These are phyloP conservation scores for Chlorella sorokiniana DNA, from an alignment of 139 green algal genomes.

Conservation along the genomic window DNA sequence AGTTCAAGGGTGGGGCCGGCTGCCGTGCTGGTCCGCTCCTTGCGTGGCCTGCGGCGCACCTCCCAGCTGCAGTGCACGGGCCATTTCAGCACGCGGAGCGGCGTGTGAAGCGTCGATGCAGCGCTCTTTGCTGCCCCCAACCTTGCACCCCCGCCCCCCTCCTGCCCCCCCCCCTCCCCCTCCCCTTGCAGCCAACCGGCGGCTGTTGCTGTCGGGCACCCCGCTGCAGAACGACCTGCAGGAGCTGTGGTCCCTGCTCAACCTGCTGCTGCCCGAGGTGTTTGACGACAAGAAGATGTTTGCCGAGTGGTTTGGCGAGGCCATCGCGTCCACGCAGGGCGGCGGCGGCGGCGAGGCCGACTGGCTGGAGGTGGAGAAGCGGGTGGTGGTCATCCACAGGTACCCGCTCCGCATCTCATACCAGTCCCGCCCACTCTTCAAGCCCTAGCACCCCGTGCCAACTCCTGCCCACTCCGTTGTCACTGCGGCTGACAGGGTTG, in stretches of 20 bases:
- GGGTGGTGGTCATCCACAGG: conserved; percentile 88
- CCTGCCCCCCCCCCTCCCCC: background rate
- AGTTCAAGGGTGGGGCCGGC: conserved; percentile 54
- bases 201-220: conserved; percentile 82
- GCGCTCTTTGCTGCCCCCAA: background rate
- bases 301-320: conserved; percentile 82
- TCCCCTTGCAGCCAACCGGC: conserved; percentile 38
- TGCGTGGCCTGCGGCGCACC: background rate
- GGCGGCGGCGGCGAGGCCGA: conserved; percentile 51
- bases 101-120: background rate
- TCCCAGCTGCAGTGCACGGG: background rate
- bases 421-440: no score
- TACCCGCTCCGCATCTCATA: no score
- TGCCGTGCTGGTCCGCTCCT: no score
- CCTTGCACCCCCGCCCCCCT: background rate
- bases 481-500: no score
- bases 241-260: conserved; percentile 91
- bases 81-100: background rate
- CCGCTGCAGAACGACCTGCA: conserved; percentile 93
- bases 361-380: conserved; percentile 87
- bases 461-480: no score
- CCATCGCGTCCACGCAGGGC: conserved; percentile 29
- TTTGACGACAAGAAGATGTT: conserved; percentile 96
- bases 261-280: conserved; percentile 91
- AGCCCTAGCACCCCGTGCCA: no score